Evolutionary conservation across 2,329 filamentous ascomycete species (phyloP).

Genomic region (Thyridium curvatum): DNA sequence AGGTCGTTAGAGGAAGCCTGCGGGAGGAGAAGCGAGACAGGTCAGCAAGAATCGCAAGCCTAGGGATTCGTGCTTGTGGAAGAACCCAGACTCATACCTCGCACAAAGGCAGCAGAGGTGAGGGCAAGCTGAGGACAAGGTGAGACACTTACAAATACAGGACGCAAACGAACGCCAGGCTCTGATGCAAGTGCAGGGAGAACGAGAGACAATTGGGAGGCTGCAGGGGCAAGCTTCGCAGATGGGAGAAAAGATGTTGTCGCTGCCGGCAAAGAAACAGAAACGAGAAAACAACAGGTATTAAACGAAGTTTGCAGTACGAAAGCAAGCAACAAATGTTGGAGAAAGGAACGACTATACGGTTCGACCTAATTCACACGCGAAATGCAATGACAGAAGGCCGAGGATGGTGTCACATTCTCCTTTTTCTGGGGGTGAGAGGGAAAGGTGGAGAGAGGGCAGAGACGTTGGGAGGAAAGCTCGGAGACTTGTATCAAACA

Average conservation of each 20-base stretch:
- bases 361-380: too few species aligned
- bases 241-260: too few species aligned
- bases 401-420: neutral
- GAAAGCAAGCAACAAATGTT: too few species aligned
- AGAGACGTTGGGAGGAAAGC: neutral
- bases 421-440: neutral
- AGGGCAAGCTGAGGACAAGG: constrained; percentile 1
- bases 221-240: too few species aligned
- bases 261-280: too few species aligned
- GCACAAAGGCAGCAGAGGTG: too few species aligned
- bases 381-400: too few species aligned
- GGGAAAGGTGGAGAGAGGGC: neutral
- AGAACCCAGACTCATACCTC: too few species aligned
- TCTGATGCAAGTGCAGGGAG: constrained; percentile 7
- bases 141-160: neutral
- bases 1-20: constrained; percentile 16
- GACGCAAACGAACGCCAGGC: constrained; percentile 8
- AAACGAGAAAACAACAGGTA: too few species aligned
- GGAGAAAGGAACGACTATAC: neutral
- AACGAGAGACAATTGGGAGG: too few species aligned
- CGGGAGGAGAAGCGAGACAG: neutral
- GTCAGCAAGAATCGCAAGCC: neutral
- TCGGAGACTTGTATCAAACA: neutral
- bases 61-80: too few species aligned
- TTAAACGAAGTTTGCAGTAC: too few species aligned